Conservation (phyloP, 805 yeast genomes). For the Lachancea fermentati region DNA sequence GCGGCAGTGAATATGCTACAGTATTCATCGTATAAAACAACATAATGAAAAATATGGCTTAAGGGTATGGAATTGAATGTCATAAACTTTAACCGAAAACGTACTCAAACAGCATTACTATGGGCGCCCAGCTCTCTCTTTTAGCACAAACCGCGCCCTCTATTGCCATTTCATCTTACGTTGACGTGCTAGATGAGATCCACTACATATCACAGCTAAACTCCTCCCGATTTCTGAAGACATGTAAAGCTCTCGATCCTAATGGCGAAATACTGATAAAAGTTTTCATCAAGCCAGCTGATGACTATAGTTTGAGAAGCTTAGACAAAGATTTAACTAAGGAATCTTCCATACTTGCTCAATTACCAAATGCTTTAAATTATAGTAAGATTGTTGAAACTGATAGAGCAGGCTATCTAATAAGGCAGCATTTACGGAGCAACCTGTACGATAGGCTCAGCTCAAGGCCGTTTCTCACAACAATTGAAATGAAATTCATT, state of each 20-base stretch:
- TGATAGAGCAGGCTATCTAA: conserved; percentile 84
- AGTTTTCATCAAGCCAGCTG: conserved; percentile 68
- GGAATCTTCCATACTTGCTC: conserved; percentile 36
- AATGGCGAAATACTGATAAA: conserved; percentile 74
- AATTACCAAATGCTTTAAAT: conserved; percentile 59
- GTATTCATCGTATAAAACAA: too few species aligned
- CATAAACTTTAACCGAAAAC: too few species aligned
- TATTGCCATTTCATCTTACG: conserved; percentile 83
- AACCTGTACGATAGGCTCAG: conserved; percentile 85
- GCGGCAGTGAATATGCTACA: too few species aligned
- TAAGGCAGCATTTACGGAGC: conserved; percentile 73
- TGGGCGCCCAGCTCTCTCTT: conserved; percentile 86
- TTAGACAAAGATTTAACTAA: conserved; percentile 33
- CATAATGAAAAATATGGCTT: too few species aligned
- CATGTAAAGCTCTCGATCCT: conserved; percentile 71
- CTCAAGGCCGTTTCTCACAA: conserved; percentile 79
- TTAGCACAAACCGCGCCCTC: conserved; percentile 89
- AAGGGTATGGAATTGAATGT: too few species aligned
- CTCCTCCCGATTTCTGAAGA: conserved; percentile 78
- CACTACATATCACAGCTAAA: conserved; percentile 74
- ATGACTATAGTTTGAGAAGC: conserved; percentile 18
- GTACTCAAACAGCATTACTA: too few species aligned
- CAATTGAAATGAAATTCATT: conserved; percentile 78
- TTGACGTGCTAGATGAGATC: conserved; percentile 69
- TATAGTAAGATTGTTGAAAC: conserved; percentile 76